phyloP scores from a whole-genome alignment of 352 stramenopile genomes.

The Globisporangium nagaii region DNA sequence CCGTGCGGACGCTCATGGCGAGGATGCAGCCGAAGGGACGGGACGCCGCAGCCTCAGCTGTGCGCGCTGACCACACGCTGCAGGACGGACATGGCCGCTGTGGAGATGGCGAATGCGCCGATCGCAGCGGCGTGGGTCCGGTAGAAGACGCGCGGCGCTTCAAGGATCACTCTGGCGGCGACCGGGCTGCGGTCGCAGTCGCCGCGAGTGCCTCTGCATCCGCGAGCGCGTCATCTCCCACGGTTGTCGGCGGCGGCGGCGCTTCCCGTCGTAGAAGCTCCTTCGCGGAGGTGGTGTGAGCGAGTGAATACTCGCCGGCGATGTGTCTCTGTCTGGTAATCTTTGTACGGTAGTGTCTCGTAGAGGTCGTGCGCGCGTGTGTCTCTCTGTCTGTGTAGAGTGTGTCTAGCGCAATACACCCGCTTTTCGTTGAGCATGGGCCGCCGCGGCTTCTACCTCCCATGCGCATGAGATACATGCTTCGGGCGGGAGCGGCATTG shows the following conservation, averaged over 20 bases:
- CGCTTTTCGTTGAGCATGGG: not conserved
- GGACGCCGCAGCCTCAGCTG: not conserved
- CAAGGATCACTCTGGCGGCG: not conserved
- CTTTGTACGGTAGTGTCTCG: not conserved
- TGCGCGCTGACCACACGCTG: not conserved
- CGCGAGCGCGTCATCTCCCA: not conserved
- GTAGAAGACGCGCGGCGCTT: not conserved
- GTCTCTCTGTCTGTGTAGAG: too few relatives aligned
- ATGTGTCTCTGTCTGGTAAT: not conserved
- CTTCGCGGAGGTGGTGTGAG: not conserved
- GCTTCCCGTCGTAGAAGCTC: conserved; percentile 3
- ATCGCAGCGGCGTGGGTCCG: not conserved
- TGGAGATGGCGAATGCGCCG: too few relatives aligned
- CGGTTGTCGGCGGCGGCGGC: not conserved
- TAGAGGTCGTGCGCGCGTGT: too few relatives aligned
- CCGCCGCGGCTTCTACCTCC: not conserved
- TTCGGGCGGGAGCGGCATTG: not conserved
- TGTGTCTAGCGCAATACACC: not conserved
- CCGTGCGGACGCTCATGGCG: too few relatives aligned
- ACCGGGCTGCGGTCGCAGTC: not conserved
- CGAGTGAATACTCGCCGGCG: too few relatives aligned
- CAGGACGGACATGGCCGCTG: too few relatives aligned
- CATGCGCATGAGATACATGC: not conserved
- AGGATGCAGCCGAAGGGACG: not conserved
- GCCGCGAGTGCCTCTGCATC: not conserved